Percentiles rank a stretch among this genome's conserved stretches.
Evolutionary conservation across 2,329 filamentous ascomycete species (phyloP).

Genomic region (Phoma sp.): DNA sequence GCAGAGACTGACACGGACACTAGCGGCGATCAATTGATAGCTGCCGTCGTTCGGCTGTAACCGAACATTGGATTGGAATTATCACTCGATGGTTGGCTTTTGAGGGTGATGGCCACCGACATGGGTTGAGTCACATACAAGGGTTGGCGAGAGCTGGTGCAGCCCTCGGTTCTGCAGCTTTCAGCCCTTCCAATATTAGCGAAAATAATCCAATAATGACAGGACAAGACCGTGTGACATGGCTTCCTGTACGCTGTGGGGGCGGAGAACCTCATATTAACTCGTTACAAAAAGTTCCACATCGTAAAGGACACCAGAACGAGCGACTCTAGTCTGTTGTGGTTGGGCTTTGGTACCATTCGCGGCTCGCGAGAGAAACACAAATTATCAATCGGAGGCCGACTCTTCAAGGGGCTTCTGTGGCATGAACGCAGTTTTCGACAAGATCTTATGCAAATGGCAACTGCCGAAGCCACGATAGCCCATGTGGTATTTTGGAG

Average conservation of each 20-base stretch:
- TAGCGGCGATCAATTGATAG: neutral
- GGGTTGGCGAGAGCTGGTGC: neutral
- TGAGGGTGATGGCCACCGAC: neutral
- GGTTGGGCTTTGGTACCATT: neutral
- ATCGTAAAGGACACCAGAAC: neutral
- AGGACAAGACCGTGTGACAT: neutral
- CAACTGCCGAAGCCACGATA: neutral
- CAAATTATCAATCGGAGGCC: no score
- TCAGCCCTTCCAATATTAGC: conserved; percentile 8
- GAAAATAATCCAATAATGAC: neutral
- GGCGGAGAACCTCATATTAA: neutral
- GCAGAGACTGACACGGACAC: neutral
- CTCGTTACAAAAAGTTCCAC: neutral
- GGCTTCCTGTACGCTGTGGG: conserved; percentile 1
- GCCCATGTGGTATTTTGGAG: neutral
- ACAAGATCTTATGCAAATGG: no score
- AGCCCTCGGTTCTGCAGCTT: neutral
- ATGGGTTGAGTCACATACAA: neutral
- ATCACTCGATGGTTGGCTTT: no score
- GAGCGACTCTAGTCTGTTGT: neutral
- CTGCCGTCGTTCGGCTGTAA: neutral
- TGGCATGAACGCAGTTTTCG: neutral
- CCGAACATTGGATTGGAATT: neutral
- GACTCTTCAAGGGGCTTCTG: neutral
- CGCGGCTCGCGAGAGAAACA: no score